phyloP scores from a whole-genome alignment of 1,284 basidiomycete species.

The Sphaerobolus stellatus region DNA sequence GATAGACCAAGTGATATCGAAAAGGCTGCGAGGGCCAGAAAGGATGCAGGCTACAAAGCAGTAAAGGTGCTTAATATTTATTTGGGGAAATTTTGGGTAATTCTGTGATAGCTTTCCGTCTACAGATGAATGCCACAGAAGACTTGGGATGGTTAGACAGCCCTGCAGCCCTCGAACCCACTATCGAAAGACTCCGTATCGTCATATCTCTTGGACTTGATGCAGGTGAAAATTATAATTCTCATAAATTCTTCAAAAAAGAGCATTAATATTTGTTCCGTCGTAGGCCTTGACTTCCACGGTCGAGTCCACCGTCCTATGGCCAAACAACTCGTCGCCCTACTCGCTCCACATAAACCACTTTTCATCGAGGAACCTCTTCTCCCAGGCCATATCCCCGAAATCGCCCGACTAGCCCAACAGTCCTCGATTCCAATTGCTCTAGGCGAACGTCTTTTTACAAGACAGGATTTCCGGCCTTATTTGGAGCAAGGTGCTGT shows the following conservation, averaged over 20 bases:
- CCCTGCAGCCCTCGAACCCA: constrained; percentile 51
- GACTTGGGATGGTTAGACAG: constrained; percentile 39
- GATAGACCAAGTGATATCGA: constrained; percentile 66
- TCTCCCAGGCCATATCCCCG: constrained; percentile 65
- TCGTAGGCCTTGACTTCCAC: constrained; percentile 56
- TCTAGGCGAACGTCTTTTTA: constrained; percentile 71
- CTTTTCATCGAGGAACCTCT: constrained; percentile 79
- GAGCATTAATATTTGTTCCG: no score
- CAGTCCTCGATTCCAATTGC: constrained; percentile 67
- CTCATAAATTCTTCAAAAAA: no score
- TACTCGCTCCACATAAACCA: constrained; percentile 64
- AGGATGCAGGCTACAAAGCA: constrained; percentile 70
- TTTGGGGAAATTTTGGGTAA: background rate
- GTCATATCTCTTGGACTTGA: constrained; percentile 66
- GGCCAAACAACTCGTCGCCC: constrained; percentile 72
- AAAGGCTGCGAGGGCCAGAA: constrained; percentile 59
- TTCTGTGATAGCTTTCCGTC: background rate
- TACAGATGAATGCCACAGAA: constrained; percentile 67
- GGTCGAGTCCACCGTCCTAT: constrained; percentile 71
- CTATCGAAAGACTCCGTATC: constrained; percentile 60
- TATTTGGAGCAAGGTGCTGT: constrained; percentile 69
- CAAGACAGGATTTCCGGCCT: constrained; percentile 67
- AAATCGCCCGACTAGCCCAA: constrained; percentile 63
- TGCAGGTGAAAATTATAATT: no score
- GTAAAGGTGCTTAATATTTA: constrained; percentile 44